These are phyloP conservation scores for Diaporthe sp. DNA, from an alignment of 2,329 filamentous ascomycete species.

Conservation along the genomic window DNA sequence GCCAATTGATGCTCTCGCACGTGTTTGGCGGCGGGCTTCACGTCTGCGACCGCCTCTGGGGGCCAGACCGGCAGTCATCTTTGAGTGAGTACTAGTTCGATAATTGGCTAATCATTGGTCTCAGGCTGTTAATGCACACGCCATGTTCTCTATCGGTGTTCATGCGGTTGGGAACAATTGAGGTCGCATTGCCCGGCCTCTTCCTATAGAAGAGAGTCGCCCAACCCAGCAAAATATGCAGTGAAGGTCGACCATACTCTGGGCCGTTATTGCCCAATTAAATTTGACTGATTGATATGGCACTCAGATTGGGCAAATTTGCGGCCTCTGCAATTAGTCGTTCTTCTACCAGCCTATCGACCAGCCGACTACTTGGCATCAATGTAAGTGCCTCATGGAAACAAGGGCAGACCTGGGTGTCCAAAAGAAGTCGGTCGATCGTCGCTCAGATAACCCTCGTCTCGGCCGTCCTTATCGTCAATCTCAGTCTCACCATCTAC, in stretches of 20 bases:
- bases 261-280: no score
- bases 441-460: constrained; percentile 45
- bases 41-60: neutral
- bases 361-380: neutral
- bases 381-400: neutral
- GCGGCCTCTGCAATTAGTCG: neutral
- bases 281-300: neutral
- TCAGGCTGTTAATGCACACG: neutral
- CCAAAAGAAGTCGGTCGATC: constrained; percentile 41
- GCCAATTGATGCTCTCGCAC: neutral
- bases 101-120: neutral
- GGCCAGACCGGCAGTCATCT: neutral
- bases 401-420: constrained; percentile 40
- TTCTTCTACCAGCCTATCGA: neutral
- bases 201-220: neutral
- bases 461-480: constrained; percentile 43
- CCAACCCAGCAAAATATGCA: neutral
- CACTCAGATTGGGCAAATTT: neutral
- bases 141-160: neutral
- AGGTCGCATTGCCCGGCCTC: neutral
- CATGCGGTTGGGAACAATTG: neutral
- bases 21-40: neutral
- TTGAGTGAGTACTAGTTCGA: neutral
- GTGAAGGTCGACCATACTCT: no score
- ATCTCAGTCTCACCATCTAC: constrained; percentile 43